A percentile compares a stretch with the other conserved stretches of the same genome.
Evolutionary conservation across 352 stramenopile genomes (phyloP).

Genomic region (Pythium brachiatum): DNA sequence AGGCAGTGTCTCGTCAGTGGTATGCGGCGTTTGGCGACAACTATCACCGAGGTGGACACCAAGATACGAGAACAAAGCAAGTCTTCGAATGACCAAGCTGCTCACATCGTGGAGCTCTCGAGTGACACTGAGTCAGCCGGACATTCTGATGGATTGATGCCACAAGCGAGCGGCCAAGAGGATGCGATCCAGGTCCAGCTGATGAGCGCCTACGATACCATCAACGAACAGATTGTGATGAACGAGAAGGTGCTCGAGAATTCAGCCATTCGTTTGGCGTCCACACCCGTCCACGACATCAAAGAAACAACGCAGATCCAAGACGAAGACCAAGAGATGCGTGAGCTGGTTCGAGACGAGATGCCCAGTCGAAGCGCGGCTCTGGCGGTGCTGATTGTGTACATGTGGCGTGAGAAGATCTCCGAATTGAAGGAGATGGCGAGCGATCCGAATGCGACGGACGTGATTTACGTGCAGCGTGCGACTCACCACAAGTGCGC

Average conservation of each 20-base stretch:
- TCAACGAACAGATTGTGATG: slow-evolving; percentile 17
- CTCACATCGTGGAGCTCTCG: background rate
- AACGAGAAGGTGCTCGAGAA: slow-evolving; percentile 44
- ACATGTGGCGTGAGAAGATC: slow-evolving; percentile 9
- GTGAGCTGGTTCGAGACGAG: slow-evolving; percentile 30
- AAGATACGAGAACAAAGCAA: slow-evolving; percentile 29
- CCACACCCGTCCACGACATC: slow-evolving; percentile 22
- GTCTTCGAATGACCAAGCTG: slow-evolving; percentile 15
- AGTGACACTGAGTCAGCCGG: too few species aligned
- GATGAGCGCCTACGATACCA: background rate
- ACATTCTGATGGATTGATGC: too few species aligned
- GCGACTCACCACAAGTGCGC: background rate
- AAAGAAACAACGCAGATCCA: slow-evolving; percentile 28
- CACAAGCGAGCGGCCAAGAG: too few species aligned
- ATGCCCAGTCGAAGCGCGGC: slow-evolving; percentile 29
- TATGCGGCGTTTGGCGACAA: slow-evolving; percentile 14
- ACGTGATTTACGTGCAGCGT: slow-evolving; percentile 8
- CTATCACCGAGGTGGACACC: slow-evolving; percentile 10
- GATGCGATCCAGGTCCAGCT: background rate
- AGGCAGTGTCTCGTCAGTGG: slow-evolving; percentile 20
- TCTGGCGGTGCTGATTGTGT: slow-evolving; percentile 32
- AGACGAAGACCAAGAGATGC: slow-evolving; percentile 40
- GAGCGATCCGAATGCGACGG: background rate
- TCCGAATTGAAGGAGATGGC: background rate
- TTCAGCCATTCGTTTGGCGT: slow-evolving; percentile 24